Base-by-base conservation (phyloP, 129 eudicot species). In the Lactuca sativa region DNA sequence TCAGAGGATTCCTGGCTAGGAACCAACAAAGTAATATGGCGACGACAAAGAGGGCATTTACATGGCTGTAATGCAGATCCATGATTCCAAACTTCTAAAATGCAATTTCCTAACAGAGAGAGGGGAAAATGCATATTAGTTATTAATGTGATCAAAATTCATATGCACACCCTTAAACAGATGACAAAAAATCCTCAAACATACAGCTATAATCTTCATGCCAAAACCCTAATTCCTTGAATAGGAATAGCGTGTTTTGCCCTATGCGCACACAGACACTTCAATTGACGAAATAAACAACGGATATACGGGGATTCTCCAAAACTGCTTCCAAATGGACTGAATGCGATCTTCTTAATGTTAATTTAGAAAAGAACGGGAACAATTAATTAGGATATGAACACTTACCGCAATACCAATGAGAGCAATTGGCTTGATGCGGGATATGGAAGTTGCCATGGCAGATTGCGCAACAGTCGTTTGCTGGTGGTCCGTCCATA, bases 361-460 rank as follows among this genome's bases (percentile, higher is more conserved):
- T 17, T 36, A 70, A 69, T 13, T 16, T 36, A 10, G 25, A 32
- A 37, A 16, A 31, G 17, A 33, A 56, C 16, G 41, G 34, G 31
- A 25, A 15, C 6, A 56, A 49, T 4, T 7, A 1, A 9, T 7
- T 33, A 9, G 18, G 16, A 33, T 6, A 52, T 38, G 58, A 49
- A 16, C 55, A 70, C 82, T 32, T 34, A 95, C 99, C 97, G 78
- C 99, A 95, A 70, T 85, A 95, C 99, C 99, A 95, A 60, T 95
- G 99, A 77, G 95, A 84, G 85, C 99, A 95, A 77, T 90, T 95
- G 80, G 97, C 84, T 77, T 95, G 97, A 72, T 88, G 90, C 41
- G 99, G 97, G 49, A 90, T 44, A 32, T 82, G 85, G 62, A 95
- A 95, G 62, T 59, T 78, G 64, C 82, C 83, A 53, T 85, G 99